These are phyloP conservation scores for Ganoderma boninense DNA, from an alignment of 1,284 basidiomycete species.

Conservation along the genomic window DNA sequence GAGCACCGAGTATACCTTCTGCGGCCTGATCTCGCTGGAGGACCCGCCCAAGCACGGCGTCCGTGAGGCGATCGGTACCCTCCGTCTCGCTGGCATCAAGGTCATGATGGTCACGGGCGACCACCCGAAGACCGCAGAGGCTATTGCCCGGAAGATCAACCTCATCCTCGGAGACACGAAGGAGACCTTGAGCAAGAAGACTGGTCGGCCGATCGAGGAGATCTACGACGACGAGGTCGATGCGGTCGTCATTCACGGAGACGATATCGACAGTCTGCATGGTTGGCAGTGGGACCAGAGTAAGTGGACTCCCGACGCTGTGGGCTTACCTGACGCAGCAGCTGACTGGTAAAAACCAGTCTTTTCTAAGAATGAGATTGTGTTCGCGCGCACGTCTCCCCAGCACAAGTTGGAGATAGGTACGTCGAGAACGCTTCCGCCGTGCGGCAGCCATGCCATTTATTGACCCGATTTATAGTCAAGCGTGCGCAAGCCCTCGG, in stretches of 20 bases:
- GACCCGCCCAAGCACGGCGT: slow-evolving; percentile 78
- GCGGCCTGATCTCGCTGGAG: slow-evolving; percentile 70
- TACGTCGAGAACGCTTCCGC: slow-evolving; percentile 36
- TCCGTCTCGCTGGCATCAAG: slow-evolving; percentile 73
- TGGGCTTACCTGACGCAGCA: not conserved
- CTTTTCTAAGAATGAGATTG: slow-evolving; percentile 72
- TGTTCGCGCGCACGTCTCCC: slow-evolving; percentile 76
- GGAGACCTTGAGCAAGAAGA: slow-evolving; percentile 63
- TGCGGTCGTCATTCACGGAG: slow-evolving; percentile 72
- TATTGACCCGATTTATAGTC: slow-evolving; percentile 46
- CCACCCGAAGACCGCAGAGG: slow-evolving; percentile 75
- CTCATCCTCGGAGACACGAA: slow-evolving; percentile 69
- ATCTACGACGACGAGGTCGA: slow-evolving; percentile 74
- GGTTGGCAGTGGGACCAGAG: slow-evolving; percentile 79
- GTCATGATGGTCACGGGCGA: slow-evolving; percentile 80
- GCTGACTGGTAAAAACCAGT: slow-evolving; percentile 44
- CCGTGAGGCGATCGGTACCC: slow-evolving; percentile 72
- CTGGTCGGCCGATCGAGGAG: slow-evolving; percentile 60
- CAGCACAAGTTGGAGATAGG: slow-evolving; percentile 79
- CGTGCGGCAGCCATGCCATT: not conserved
- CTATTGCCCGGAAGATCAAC: slow-evolving; percentile 76
- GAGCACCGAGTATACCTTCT: slow-evolving; percentile 63
- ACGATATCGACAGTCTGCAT: slow-evolving; percentile 67
- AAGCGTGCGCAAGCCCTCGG: slow-evolving; percentile 75
- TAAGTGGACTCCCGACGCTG: slow-evolving; percentile 32